A percentile compares a stretch with the other conserved stretches of the same genome.
phyloP scores from a whole-genome alignment of 805 yeast genomes.

The Millerozyma miso region DNA sequence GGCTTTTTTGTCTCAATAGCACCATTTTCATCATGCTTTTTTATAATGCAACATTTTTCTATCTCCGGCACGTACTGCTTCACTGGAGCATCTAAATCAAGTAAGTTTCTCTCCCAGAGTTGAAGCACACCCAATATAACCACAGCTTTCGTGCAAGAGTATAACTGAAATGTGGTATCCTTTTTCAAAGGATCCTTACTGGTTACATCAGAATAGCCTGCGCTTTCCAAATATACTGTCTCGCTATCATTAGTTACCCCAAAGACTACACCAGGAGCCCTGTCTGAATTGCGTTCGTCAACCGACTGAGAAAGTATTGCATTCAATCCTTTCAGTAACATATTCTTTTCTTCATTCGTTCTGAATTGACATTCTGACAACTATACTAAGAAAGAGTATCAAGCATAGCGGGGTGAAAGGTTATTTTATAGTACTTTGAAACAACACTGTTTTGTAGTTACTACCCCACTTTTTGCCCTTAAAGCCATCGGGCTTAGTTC shows the following conservation, averaged over 20 bases:
- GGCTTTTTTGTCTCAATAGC: conserved; percentile 16
- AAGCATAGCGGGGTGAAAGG: too few species aligned
- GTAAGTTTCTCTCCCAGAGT: conserved; percentile 26
- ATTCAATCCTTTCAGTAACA: conserved; percentile 1
- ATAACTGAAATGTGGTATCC: conserved; percentile 19
- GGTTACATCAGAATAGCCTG: conserved; percentile 6
- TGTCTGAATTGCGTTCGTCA: not conserved
- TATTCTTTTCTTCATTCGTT: not conserved
- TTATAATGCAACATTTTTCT: conserved; percentile 16
- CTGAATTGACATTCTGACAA: too few species aligned
- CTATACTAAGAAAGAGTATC: too few species aligned
- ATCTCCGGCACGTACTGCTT: conserved; percentile 27
- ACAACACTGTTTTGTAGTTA: too few species aligned
- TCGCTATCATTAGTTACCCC: conserved; percentile 12
- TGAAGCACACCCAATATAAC: conserved; percentile 26
- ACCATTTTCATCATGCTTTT: conserved; percentile 12
- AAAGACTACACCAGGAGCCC: conserved; percentile 8
- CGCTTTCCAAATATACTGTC: conserved; percentile 11
- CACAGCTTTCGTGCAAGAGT: conserved; percentile 27
- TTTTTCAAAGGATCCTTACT: conserved; percentile 1
- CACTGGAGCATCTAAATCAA: conserved; percentile 27
- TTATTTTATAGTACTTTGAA: too few species aligned
- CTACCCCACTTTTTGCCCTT: too few species aligned
- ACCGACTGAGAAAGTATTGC: conserved; percentile 1
- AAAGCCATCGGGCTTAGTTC: too few species aligned